phyloP scores from a whole-genome alignment of 2,329 filamentous ascomycete species.

The Trichoderma breve region DNA sequence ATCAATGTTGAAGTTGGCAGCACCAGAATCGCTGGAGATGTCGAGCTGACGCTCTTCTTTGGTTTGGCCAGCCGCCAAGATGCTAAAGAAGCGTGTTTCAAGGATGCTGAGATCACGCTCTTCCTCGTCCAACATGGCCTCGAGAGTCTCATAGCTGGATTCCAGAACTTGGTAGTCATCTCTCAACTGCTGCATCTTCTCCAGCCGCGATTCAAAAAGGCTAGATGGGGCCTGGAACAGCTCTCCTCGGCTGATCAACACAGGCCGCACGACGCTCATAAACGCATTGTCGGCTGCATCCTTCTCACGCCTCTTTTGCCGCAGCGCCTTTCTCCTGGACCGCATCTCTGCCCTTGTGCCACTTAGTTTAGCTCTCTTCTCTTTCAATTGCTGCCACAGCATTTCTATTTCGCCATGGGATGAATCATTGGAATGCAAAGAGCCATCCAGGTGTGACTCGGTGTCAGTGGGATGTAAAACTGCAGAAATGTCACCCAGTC shows the following conservation, averaged over 20 bases:
- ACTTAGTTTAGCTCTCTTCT: constrained; percentile 32
- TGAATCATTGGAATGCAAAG: constrained; percentile 24
- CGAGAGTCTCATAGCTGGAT: constrained; percentile 38
- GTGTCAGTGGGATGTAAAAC: constrained; percentile 17
- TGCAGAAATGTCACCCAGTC: constrained; percentile 14
- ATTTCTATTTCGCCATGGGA: constrained; percentile 34
- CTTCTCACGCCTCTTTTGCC: constrained; percentile 33
- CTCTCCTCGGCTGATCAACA: constrained; percentile 33
- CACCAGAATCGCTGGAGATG: constrained; percentile 13
- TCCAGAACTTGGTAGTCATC: constrained; percentile 39
- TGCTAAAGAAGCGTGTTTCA: constrained; percentile 40
- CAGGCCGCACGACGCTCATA: constrained; percentile 39
- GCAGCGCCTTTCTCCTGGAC: constrained; percentile 32
- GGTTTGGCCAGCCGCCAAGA: constrained; percentile 34
- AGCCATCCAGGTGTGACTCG: constrained; percentile 22
- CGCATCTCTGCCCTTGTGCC: constrained; percentile 34
- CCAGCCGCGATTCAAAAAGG: constrained; percentile 32
- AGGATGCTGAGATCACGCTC: constrained; percentile 37
- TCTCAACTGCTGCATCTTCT: constrained; percentile 39
- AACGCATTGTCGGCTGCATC: constrained; percentile 41
- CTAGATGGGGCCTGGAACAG: constrained; percentile 25
- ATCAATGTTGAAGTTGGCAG: constrained; percentile 1
- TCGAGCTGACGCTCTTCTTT: constrained; percentile 18
- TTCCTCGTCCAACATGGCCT: constrained; percentile 36
- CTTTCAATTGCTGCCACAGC: constrained; percentile 38